A percentile compares a stretch with the other conserved stretches of the same genome.
Conservation (phyloP, 2,329 filamentous ascomycete species). For the Hysterium pulicare region DNA sequence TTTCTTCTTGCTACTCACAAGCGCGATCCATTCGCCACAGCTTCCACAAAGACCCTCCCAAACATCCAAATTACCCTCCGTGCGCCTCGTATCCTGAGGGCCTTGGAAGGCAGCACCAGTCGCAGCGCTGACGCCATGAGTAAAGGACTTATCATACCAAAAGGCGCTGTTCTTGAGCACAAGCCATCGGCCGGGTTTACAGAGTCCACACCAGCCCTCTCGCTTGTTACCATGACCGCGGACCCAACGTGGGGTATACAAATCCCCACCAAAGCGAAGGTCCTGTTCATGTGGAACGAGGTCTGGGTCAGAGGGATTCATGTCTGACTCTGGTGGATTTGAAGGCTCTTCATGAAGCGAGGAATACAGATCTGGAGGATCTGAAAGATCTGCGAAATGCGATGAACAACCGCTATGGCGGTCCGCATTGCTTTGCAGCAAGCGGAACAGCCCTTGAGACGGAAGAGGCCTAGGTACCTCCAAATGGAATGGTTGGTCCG, state of each 20-base stretch:
- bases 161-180: slow-evolving; percentile 88
- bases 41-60: slow-evolving; percentile 77
- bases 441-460: slow-evolving; percentile 70
- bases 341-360: slow-evolving; percentile 71
- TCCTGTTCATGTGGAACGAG: slow-evolving; percentile 72
- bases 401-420: slow-evolving; percentile 59
- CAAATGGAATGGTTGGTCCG: slow-evolving; percentile 50
- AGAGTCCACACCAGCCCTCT: slow-evolving; percentile 86
- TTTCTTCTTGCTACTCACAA: slow-evolving; percentile 85
- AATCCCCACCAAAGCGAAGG: slow-evolving; percentile 72
- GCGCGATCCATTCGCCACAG: slow-evolving; percentile 76
- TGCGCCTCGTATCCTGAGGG: slow-evolving; percentile 69
- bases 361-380: slow-evolving; percentile 73
- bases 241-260: slow-evolving; percentile 82
- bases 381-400: slow-evolving; percentile 70
- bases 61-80: slow-evolving; percentile 76
- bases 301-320: slow-evolving; percentile 74
- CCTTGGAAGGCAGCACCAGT: slow-evolving; percentile 76
- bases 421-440: slow-evolving; percentile 72
- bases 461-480: slow-evolving; percentile 58
- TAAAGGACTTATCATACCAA: slow-evolving; percentile 92
- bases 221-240: slow-evolving; percentile 83
- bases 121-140: slow-evolving; percentile 79
- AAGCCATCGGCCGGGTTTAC: slow-evolving; percentile 80
- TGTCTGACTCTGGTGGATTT: slow-evolving; percentile 73